Percentiles rank a stretch among this genome's conserved stretches.
Evolutionary conservation across 2,329 filamentous ascomycete genomes (phyloP).

Genomic region (Coleophoma eucalyptorum): DNA sequence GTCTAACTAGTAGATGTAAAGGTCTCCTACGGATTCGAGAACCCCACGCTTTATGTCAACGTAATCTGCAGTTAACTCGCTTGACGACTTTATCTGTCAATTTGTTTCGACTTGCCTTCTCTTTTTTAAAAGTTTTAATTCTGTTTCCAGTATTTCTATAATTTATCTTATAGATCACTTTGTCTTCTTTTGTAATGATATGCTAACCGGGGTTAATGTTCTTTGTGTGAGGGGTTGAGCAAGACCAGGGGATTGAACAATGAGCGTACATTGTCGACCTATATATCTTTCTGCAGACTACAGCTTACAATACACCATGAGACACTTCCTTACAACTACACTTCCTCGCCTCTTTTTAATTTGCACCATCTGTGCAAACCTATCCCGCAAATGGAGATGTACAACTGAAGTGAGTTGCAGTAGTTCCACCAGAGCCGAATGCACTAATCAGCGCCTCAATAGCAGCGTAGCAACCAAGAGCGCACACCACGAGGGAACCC

Average conservation of each 20-base stretch:
- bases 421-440: constrained; percentile 10
- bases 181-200: no score
- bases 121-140: no score
- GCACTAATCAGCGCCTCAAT: constrained; percentile 30
- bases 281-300: neutral
- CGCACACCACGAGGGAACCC: constrained; percentile 30
- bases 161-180: no score
- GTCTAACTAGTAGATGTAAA: no score
- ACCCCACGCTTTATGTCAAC: no score
- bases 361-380: neutral
- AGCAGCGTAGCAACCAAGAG: constrained; percentile 34
- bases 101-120: no score
- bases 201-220: neutral
- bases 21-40: no score
- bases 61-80: no score
- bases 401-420: constrained; percentile 12
- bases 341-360: neutral
- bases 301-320: constrained; percentile 1
- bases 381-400: constrained; percentile 11
- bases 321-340: neutral
- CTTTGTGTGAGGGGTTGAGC: neutral
- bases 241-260: neutral
- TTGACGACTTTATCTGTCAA: no score
- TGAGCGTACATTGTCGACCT: constrained; percentile 1
- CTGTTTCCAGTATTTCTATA: no score